Conservation (phyloP, 441 rosid species). For the Sinapis alba region DNA sequence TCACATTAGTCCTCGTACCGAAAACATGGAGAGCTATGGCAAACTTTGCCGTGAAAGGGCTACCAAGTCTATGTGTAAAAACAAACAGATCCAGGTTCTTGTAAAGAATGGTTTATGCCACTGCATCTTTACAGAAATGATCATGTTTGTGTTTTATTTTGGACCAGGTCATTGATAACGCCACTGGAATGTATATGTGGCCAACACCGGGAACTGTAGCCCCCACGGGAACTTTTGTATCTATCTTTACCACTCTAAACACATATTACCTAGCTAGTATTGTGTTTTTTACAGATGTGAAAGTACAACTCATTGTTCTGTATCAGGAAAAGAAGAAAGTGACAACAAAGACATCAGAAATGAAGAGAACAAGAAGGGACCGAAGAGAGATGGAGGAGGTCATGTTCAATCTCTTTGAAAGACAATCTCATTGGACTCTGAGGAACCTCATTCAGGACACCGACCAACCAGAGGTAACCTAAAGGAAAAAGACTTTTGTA, state of each 20-base stretch:
- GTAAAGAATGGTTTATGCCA: neutral
- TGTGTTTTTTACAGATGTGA: neutral
- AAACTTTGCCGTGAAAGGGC: conserved; percentile 66
- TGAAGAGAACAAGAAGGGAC: conserved; percentile 70
- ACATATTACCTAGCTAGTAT: neutral
- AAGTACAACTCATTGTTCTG: conserved; percentile 25
- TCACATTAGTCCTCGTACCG: conserved; percentile 69
- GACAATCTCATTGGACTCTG: conserved; percentile 67
- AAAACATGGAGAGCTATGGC: conserved; percentile 61
- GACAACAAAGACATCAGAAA: conserved; percentile 48
- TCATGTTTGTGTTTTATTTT: neutral
- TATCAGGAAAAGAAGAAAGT: conserved; percentile 68
- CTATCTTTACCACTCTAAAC: conserved; percentile 7
- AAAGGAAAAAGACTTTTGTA: neutral
- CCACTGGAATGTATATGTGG: conserved; percentile 63
- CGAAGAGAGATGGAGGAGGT: conserved; percentile 72
- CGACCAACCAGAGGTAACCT: conserved; percentile 68
- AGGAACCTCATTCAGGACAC: conserved; percentile 70
- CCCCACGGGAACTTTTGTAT: conserved; percentile 42
- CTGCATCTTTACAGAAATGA: neutral
- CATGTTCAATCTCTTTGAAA: conserved; percentile 73
- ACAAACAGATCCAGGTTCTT: conserved; percentile 62
- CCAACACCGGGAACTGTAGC: conserved; percentile 60
- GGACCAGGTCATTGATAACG: conserved; percentile 66
- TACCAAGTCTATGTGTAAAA: conserved; percentile 53